Evolutionary conservation across 2,329 filamentous ascomycete genomes (phyloP), one percentile per base, ranked within the genome.

Genomic region (Calcarisporium arbuscula): DNA sequence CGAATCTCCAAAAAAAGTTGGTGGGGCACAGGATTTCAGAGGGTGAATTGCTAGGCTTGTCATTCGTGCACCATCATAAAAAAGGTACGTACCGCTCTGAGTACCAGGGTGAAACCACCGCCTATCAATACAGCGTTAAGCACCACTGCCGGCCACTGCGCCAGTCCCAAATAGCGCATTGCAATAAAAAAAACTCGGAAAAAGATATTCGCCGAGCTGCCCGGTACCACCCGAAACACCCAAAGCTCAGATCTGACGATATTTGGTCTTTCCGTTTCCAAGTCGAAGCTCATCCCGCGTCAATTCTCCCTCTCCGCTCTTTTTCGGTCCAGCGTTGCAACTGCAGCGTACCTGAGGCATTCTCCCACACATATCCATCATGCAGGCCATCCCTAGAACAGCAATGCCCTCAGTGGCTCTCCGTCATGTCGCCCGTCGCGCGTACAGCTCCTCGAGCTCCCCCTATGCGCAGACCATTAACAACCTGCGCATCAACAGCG

Each of bases 401-500:
- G 55, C 65, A 74, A 73, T 70, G 80, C 74, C 68, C 80, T 72
- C 67, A 65, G 82, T 70, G 75, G 72, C 75, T 67, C 76, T 72
- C 70, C 79, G 65, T 74, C 82, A 73, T 53, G 56, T 66, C 43
- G 61, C 70, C 57, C 76, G 77, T 60, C 82, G 87, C 62, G 66
- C 72, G 51, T 94, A 94, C 72, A 81, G 82, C 60, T 82, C 82
- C 34, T 66, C 73, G 47, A 72, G 73, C 43, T 76, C 79, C 48
- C 77, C 77, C 44, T 90, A 90, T 62, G 65, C 80, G 50, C 63
- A 76, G 54, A 90, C 85, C 40, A 72, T 82, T 59, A 70, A 82
- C 56, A 96, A 96, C 74, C 78, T 96, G 56, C 84, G 87, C 67
- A 89, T 96, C 72, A 95, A 88, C 66, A 60, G 72, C 61, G 82